Base-by-base conservation (phyloP, 768 basidiomycete genomes). In the Phylloporus sp. region DNA sequence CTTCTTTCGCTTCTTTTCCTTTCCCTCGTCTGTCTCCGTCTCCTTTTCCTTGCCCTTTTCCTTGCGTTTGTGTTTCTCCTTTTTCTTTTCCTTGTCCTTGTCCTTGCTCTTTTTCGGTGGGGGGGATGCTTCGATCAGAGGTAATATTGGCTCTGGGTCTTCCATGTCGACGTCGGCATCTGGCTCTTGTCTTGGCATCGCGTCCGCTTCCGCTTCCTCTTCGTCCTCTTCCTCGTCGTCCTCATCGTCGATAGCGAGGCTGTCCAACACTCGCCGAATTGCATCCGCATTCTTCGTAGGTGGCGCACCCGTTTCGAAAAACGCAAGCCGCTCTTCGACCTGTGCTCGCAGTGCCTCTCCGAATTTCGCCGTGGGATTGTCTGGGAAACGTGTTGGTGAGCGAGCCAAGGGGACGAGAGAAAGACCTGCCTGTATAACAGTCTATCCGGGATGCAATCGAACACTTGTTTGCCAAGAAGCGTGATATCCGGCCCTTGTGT, bases 381-480 rank as follows among this genome's bases (percentile, higher is more conserved):
- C 88, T 90, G 1, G 18, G 4, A n/a, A 2, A 46, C 28, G 35
- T n/a, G 5, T 41, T 8, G 15, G 24, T 22, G 0, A 4, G 31
- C 35, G 36, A 3, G 8, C 5, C 39, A 24, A 6, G 9, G 11
- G 3, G 8, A 3, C 23, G 22, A 9, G 16, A 20, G 31, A 4
- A 28, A 12, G 13, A 62, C 80, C 49, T 60, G 88, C 91, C 91
- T 2, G 86, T 77, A 66, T 89, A 98, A 70, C 94, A 97, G 68
- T 98, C 95, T 71, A 98, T 97, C 49, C 95, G 80, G 15, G 92
- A 90, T 2, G 95, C 95, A 60, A 98, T 97, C 49, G 94, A 95
- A 66, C 92, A 94, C 72, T 98, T 98, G 80, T 98, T 98, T 34
- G 95, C 95, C 8, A 98, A 78, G 81, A 97, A 98, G n/a, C 95